These are phyloP conservation scores for Phytophthora vignae DNA, from an alignment of 352 stramenopile species.

Conservation along the genomic window DNA sequence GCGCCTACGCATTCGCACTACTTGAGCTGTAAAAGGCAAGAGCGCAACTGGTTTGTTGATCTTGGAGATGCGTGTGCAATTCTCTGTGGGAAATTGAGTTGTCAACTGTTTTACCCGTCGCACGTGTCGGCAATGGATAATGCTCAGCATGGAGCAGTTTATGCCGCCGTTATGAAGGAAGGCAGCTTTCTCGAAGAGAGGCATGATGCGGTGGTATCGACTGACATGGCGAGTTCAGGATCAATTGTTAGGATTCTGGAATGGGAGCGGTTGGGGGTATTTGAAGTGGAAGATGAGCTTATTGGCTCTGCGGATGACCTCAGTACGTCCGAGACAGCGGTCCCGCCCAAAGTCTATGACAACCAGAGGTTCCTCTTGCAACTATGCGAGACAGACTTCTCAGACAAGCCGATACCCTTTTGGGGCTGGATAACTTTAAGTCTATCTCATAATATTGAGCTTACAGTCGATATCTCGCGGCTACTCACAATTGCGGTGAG, in stretches of 20 bases:
- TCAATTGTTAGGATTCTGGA: slow-evolving; percentile 40
- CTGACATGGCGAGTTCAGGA: slow-evolving; percentile 3
- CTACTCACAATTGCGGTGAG: slow-evolving; percentile 14
- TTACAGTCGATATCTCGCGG: slow-evolving; percentile 15
- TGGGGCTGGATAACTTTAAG: slow-evolving; percentile 26
- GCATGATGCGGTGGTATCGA: background rate
- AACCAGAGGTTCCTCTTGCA: slow-evolving; percentile 27
- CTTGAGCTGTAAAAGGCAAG: background rate
- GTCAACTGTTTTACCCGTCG: slow-evolving; percentile 33
- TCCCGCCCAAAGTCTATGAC: background rate
- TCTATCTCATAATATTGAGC: slow-evolving; percentile 12
- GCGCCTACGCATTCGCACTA: background rate
- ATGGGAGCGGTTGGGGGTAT: slow-evolving; percentile 58
- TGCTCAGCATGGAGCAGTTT: slow-evolving; percentile 5
- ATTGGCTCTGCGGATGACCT: slow-evolving; percentile 12
- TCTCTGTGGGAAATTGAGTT: slow-evolving; percentile 57
- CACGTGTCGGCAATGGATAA: background rate
- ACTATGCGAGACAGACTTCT: slow-evolving; percentile 17
- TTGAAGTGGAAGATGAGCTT: slow-evolving; percentile 65
- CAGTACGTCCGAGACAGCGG: background rate
- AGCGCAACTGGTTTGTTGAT: slow-evolving; percentile 56
- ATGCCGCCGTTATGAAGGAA: slow-evolving; percentile 22
- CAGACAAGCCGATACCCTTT: slow-evolving; percentile 9
- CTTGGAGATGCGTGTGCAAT: slow-evolving; percentile 53
- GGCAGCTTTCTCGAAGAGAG: slow-evolving; percentile 16